A percentile compares a stretch with the other conserved stretches of the same genome.
phyloP scores from a whole-genome alignment of 139 green algal species.

The Auxenochlorella protothecoides region DNA sequence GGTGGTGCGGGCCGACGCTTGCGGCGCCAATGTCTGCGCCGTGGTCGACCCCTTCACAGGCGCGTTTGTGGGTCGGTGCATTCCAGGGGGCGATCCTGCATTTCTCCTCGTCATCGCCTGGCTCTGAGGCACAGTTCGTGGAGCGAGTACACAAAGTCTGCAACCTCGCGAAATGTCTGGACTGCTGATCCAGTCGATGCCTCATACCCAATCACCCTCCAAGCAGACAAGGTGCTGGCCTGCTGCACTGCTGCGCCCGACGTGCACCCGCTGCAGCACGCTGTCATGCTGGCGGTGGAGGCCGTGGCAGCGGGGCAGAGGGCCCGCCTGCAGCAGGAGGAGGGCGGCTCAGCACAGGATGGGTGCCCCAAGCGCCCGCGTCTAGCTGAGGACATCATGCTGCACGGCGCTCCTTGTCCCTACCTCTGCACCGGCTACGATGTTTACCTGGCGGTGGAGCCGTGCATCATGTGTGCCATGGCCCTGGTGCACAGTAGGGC shows the following conservation, averaged over 20 bases:
- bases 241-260: not conserved
- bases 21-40: slow-evolving; percentile 42
- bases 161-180: not conserved
- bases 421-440: slow-evolving; percentile 95
- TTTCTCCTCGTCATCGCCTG: no score
- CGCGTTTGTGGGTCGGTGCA: no score
- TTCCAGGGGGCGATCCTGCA: no score
- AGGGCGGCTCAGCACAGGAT: not conserved
- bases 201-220: not conserved
- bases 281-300: slow-evolving; percentile 62
- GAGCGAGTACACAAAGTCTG: not conserved
- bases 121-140: not conserved
- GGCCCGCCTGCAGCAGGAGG: not conserved
- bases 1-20: slow-evolving; percentile 10
- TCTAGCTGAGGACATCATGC: not conserved
- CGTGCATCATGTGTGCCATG: slow-evolving; percentile 95
- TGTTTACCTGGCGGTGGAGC: slow-evolving; percentile 73
- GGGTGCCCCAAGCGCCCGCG: slow-evolving; percentile 8
- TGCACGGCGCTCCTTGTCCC: slow-evolving; percentile 2
- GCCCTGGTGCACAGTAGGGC: slow-evolving; percentile 78
- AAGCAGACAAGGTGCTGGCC: slow-evolving; percentile 10
- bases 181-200: not conserved
- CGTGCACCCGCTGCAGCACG: slow-evolving; percentile 62
- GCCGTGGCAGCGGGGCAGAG: slow-evolving; percentile 47
- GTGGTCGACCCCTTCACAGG: slow-evolving; percentile 44